Conservation (phyloP, 116 monocot genomes). For the Dioscorea cayenensis region DNA sequence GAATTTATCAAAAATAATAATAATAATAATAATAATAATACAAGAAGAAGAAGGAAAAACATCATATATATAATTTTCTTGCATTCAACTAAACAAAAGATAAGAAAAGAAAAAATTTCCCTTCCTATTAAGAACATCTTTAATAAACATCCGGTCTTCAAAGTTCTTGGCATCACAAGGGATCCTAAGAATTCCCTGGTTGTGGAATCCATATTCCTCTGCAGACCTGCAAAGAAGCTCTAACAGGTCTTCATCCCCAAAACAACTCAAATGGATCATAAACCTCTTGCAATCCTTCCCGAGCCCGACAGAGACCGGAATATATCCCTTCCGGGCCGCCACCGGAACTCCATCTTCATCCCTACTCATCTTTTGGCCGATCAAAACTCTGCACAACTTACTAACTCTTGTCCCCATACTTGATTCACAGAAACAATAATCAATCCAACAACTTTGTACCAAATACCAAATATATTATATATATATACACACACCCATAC, state of each 20-base stretch:
- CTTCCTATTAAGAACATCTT: neutral
- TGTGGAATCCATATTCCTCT: slow-evolving; percentile 6
- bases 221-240: slow-evolving; percentile 4
- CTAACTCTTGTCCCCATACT: neutral
- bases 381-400: neutral
- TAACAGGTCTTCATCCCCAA: neutral
- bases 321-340: slow-evolving; percentile 1
- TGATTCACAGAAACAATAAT: neutral
- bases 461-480: neutral
- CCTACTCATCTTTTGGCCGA: too few relatives aligned
- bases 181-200: neutral
- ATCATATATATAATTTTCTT: neutral
- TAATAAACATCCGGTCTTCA: slow-evolving; percentile 3
- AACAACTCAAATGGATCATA: neutral
- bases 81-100: neutral
- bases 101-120: neutral
- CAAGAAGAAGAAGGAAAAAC: too few relatives aligned
- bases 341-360: neutral
- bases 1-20: too few relatives aligned
- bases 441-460: neutral
- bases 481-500: neutral
- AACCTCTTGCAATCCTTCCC: slow-evolving; percentile 3
- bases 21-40: too few relatives aligned
- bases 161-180: slow-evolving; percentile 6
- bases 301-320: slow-evolving; percentile 3